phyloP scores from a whole-genome alignment of 164 flowering plant species.

The Magnolia changhungtana region DNA sequence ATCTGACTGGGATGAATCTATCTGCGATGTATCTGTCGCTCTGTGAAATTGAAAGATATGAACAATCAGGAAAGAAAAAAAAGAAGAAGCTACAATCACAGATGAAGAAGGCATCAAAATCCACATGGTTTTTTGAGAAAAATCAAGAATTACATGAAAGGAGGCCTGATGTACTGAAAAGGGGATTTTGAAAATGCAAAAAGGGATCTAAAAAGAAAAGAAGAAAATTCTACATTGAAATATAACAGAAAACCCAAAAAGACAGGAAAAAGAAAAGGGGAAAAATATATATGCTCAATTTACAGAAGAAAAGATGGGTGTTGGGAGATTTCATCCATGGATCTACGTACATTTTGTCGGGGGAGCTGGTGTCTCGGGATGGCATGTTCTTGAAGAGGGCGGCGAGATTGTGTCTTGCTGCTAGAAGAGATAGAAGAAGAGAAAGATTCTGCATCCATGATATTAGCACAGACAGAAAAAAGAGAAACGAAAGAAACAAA shows the following conservation, averaged over 20 bases:
- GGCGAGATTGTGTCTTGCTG: slow-evolving; percentile 28
- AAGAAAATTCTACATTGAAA: background rate
- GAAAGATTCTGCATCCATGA: slow-evolving; percentile 56
- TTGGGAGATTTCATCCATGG: background rate
- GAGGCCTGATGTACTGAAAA: background rate
- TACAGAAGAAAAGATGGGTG: background rate
- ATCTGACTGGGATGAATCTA: slow-evolving; percentile 53
- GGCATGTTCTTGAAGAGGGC: slow-evolving; percentile 45
- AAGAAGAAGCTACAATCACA: background rate
- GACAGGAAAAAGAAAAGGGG: no score
- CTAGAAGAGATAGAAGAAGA: slow-evolving; percentile 15
- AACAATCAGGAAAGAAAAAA: background rate
- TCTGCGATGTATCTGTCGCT: slow-evolving; percentile 19
- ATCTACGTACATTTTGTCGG: slow-evolving; percentile 35
- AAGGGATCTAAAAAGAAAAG: no score
- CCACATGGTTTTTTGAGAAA: background rate
- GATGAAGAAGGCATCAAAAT: no score
- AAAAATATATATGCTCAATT: background rate
- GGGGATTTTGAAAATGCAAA: background rate
- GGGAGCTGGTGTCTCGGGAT: slow-evolving; percentile 31
- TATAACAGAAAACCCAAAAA: background rate
- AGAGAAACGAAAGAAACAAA: background rate
- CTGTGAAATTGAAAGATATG: slow-evolving; percentile 19
- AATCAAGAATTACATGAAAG: background rate
- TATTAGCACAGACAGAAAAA: slow-evolving; percentile 10